These are phyloP conservation scores for Alternaria sp. DNA, from an alignment of 2,329 filamentous ascomycete species.

Conservation along the genomic window DNA sequence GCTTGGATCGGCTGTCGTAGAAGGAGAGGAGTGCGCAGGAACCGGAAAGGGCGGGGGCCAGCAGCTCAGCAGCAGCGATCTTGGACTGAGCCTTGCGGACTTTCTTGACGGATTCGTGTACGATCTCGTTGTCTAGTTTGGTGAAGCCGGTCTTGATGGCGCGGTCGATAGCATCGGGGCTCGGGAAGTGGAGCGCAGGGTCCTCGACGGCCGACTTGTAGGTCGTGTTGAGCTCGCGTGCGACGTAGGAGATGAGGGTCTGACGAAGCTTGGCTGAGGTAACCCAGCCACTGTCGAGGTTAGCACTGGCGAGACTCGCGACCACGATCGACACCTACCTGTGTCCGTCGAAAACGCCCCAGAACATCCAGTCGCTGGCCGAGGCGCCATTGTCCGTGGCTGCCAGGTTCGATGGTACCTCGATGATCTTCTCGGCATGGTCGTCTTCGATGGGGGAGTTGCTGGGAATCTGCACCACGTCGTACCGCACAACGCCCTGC, in stretches of 20 bases:
- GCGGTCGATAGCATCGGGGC: conserved; percentile 79
- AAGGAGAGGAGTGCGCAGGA: conserved; percentile 96
- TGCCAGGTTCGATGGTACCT: conserved; percentile 71
- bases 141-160: conserved; percentile 94
- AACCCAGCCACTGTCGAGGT: conserved; percentile 79
- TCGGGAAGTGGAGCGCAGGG: conserved; percentile 66
- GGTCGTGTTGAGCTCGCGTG: conserved; percentile 87
- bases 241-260: conserved; percentile 89
- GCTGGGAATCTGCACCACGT: conserved; percentile 89
- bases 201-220: conserved; percentile 76
- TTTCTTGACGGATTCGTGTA: conserved; percentile 89
- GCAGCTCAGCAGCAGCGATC: conserved; percentile 85
- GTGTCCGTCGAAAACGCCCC: conserved; percentile 98
- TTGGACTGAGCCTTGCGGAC: conserved; percentile 89
- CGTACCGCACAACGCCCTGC: conserved; percentile 90
- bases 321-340: conserved; percentile 62
- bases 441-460: conserved; percentile 99
- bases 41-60: conserved; percentile 93
- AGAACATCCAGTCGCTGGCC: conserved; percentile 97
- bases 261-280: conserved; percentile 96
- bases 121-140: conserved; percentile 90
- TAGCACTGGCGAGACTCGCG: conserved; percentile 7
- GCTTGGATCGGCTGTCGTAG: conserved; percentile 86
- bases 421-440: conserved; percentile 96
- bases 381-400: conserved; percentile 61